These are phyloP conservation scores for Dillenia turbinata DNA, from an alignment of 164 flowering plant species.

Conservation along the genomic window DNA sequence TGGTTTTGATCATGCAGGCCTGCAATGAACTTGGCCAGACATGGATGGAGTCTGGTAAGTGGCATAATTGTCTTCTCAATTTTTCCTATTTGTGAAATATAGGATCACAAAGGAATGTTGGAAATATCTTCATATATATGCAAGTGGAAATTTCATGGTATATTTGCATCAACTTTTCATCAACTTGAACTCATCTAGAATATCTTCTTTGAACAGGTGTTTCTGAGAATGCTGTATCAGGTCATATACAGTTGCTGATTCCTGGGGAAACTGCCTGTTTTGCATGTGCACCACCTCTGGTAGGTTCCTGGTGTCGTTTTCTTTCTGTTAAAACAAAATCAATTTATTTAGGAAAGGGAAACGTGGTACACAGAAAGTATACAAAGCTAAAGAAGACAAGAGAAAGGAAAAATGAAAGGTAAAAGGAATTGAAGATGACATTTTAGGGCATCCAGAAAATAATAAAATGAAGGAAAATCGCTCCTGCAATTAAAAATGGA, in stretches of 20 bases:
- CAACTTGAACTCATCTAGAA: not conserved
- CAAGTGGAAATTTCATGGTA: too few species aligned
- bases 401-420: not conserved
- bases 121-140: too few species aligned
- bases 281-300: constrained; percentile 99
- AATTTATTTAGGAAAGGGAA: too few species aligned
- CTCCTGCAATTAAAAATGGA: too few species aligned
- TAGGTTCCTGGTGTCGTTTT: constrained; percentile 22
- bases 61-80: not conserved
- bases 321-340: too few species aligned
- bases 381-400: too few species aligned
- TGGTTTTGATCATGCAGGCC: constrained; percentile 59
- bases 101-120: not conserved
- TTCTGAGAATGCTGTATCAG: constrained; percentile 99
- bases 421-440: not conserved
- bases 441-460: not conserved
- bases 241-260: constrained; percentile 89
- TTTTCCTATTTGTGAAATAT: not conserved
- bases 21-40: constrained; percentile 95
- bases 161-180: too few species aligned
- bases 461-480: too few species aligned
- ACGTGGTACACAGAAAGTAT: too few species aligned
- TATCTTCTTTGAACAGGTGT: constrained; percentile 61
- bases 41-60: constrained; percentile 99
- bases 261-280: constrained; percentile 99